Base-by-base conservation (phyloP, 208 protist species). In the Leishmania tropica region DNA sequence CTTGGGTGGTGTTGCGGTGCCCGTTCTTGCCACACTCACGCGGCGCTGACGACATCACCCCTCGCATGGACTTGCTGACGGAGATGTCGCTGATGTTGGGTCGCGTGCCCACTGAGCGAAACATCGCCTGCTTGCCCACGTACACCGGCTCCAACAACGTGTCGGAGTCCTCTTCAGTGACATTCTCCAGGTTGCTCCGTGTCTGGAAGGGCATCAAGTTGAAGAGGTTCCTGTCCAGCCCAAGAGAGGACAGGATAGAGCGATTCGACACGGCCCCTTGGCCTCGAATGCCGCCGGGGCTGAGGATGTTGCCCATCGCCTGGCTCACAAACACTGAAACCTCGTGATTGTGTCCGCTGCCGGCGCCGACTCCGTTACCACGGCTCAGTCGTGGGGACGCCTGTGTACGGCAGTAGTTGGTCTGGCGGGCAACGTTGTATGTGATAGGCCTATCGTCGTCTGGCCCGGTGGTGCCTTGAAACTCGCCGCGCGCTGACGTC, bases 191-290 rank as follows among this genome's bases (percentile, higher is more conserved):
- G 68, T 76, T 87, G 80, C 84, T 89, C 31, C 81, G 54, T 19
- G 83, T 79, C 62, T 82, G 75, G 42, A 92, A 92, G 21, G 78
- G 79, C 42, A 91, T 85, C 37, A 91, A 75, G 42, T 87, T 72
- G n/a, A 77, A 79, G 42, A 88, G 79, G 78, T 89, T 91, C 54
- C 83, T 74, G 78, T 91, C 87, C 48, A 85, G 56, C 21, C 83
- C 79, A 21, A 91, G 85, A 10, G 78, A 85, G 67, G 87, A 91
- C 7, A 91, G 79, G 24, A 89, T 78, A 56, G 87, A 91, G 70
- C 73, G 80, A 79, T 77, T 87, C 53, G 85, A 87, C 28, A 47
- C 79, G 40, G 85, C 60, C 3, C 78, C 68, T 3, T 81, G 64
- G 35, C 62, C 75, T 17, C 51, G 83, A 21, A 79, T 45, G 3